These are phyloP conservation scores for Lipomyces sp. DNA, from an alignment of 805 yeast species.

Conservation along the genomic window DNA sequence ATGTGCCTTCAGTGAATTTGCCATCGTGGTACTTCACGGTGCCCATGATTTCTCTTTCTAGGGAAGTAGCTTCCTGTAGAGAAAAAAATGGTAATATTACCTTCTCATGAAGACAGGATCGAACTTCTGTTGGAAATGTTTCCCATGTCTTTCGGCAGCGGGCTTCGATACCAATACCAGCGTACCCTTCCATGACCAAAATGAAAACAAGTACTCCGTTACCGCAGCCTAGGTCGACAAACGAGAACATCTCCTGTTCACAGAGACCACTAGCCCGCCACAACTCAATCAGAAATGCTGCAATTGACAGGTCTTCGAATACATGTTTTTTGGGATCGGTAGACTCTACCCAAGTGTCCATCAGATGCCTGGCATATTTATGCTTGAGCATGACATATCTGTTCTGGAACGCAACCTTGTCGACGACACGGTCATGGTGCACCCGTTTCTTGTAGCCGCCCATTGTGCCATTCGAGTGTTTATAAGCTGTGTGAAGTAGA, in stretches of 20 bases:
- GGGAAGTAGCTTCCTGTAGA: constrained; percentile 1
- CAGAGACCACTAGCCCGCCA: constrained; percentile 54
- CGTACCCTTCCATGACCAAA: constrained; percentile 71
- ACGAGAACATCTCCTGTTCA: constrained; percentile 50
- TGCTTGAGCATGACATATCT: constrained; percentile 75
- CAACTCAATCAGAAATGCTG: constrained; percentile 84
- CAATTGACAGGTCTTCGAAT: constrained; percentile 92
- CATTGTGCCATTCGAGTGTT: constrained; percentile 80
- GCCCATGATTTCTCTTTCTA: not conserved
- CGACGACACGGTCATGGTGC: constrained; percentile 80
- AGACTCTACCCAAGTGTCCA: constrained; percentile 84
- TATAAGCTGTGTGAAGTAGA: constrained; percentile 70
- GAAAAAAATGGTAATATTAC: constrained; percentile 64
- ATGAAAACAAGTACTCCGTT: constrained; percentile 83
- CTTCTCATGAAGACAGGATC: constrained; percentile 61
- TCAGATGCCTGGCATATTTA: constrained; percentile 70
- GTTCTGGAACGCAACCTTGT: constrained; percentile 78
- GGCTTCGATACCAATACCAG: constrained; percentile 86
- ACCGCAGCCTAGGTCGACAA: constrained; percentile 92
- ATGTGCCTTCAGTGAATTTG: constrained; percentile 61
- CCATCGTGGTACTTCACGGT: constrained; percentile 19
- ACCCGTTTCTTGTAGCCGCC: constrained; percentile 86
- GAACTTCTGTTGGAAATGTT: constrained; percentile 64
- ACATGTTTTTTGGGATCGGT: constrained; percentile 96
- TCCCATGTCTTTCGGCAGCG: constrained; percentile 85